These are phyloP conservation scores for Hypomyces rosellus DNA, from an alignment of 2,329 filamentous ascomycete genomes.

Conservation along the genomic window DNA sequence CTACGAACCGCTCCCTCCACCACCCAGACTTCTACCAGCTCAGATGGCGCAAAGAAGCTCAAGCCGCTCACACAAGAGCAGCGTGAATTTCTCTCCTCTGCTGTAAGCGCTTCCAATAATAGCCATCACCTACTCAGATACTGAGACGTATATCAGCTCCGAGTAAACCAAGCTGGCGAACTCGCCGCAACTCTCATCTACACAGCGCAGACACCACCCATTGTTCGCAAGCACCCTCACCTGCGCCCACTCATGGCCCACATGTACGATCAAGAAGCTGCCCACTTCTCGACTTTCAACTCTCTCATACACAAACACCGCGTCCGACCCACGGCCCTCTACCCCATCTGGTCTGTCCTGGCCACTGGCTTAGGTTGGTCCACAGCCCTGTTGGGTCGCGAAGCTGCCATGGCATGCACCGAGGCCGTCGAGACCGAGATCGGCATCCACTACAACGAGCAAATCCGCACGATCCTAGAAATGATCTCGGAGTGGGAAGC, in stretches of 20 bases:
- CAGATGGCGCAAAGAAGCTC: constrained; percentile 27
- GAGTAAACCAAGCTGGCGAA: constrained; percentile 96
- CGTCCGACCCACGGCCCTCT: constrained; percentile 86
- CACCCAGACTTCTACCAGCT: constrained; percentile 1
- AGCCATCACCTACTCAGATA: not conserved
- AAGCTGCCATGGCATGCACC: constrained; percentile 97
- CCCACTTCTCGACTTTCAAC: constrained; percentile 84
- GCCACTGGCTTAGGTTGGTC: constrained; percentile 81
- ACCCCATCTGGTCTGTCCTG: constrained; percentile 78
- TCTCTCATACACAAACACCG: constrained; percentile 74
- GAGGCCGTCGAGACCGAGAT: constrained; percentile 99
- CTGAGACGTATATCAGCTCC: constrained; percentile 46
- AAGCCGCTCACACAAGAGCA: constrained; percentile 65
- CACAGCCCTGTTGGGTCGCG: constrained; percentile 80
- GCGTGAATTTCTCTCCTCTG: constrained; percentile 67
- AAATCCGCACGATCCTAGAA: constrained; percentile 73
- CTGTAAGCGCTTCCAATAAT: constrained; percentile 40
- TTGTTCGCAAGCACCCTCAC: constrained; percentile 75
- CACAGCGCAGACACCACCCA: constrained; percentile 75
- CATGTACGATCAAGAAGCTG: constrained; percentile 96
- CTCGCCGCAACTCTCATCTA: constrained; percentile 96
- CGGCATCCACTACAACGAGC: constrained; percentile 88
- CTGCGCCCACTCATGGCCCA: constrained; percentile 88
- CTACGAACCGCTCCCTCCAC: constrained; percentile 12
- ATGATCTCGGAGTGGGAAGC: constrained; percentile 73